Conservation (phyloP, 768 basidiomycete genomes). For the Pleurotus giganteus region DNA sequence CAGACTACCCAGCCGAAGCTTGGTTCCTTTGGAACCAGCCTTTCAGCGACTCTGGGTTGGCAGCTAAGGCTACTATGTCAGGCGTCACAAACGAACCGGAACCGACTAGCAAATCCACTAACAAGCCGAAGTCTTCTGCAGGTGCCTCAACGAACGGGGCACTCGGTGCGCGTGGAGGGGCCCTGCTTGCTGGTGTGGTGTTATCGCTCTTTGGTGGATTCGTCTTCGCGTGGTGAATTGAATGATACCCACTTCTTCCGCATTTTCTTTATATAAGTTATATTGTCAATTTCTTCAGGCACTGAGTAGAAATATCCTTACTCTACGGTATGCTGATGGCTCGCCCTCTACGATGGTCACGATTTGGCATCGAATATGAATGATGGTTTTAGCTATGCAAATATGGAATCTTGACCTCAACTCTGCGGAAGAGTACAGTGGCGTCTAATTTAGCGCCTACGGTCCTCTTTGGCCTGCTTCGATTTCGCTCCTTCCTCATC, state of each 20-base stretch:
- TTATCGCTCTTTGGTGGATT: background rate
- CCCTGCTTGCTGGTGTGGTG: background rate
- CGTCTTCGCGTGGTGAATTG: background rate
- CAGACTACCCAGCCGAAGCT: slow-evolving; percentile 40
- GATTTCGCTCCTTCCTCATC: background rate
- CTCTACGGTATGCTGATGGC: too few species aligned
- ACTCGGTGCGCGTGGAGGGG: background rate
- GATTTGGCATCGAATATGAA: too few species aligned
- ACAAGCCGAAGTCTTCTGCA: background rate
- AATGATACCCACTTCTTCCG: slow-evolving; percentile 7
- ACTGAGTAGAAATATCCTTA: too few species aligned
- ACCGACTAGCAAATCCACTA: slow-evolving; percentile 29
- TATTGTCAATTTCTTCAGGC: too few species aligned
- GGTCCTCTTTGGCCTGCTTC: background rate
- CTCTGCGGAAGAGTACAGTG: too few species aligned
- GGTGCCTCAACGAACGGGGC: background rate
- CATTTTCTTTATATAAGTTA: background rate
- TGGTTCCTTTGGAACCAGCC: slow-evolving; percentile 59
- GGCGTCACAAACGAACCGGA: background rate
- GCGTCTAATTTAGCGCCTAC: too few species aligned
- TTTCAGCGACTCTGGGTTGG: slow-evolving; percentile 30
- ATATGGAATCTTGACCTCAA: too few species aligned
- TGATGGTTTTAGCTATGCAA: too few species aligned
- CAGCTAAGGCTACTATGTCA: slow-evolving; percentile 9
- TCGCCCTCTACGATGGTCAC: too few species aligned